These are phyloP conservation scores for Aspergillus heteromorphus DNA, from an alignment of 495 filamentous ascomycete species.

Conservation along the genomic window DNA sequence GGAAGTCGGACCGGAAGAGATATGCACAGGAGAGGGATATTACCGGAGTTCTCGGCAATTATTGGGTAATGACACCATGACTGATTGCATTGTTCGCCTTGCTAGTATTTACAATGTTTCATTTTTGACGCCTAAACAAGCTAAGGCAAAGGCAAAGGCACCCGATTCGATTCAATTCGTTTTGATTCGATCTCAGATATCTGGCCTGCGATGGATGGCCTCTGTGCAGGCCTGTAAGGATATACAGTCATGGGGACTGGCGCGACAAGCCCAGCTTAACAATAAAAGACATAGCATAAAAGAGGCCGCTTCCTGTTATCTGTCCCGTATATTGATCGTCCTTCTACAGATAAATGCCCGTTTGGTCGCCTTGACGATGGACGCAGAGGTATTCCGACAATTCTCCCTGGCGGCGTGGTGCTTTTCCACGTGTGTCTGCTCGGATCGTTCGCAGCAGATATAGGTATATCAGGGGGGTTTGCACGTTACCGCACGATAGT, in stretches of 20 bases:
- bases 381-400: not conserved
- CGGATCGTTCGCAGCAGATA: not conserved
- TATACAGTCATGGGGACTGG: not conserved
- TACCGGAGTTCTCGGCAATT: conserved; percentile 37
- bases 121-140: conserved; percentile 28
- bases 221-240: conserved; percentile 3
- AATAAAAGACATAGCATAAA: conserved; percentile 17
- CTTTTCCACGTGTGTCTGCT: not conserved
- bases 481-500: conserved; percentile 16
- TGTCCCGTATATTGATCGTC: conserved; percentile 2
- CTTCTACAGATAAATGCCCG: not conserved
- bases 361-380: not conserved
- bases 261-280: not conserved
- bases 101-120: conserved; percentile 26
- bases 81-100: conserved; percentile 11
- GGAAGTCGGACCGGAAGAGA: conserved; percentile 12
- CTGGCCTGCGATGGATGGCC: not conserved
- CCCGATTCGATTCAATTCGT: conserved; percentile 23
- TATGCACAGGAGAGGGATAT: conserved; percentile 26
- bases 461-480: conserved; percentile 5
- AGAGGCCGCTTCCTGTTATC: conserved; percentile 6
- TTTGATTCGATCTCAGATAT: conserved; percentile 15
- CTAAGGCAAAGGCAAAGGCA: no score
- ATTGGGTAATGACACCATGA: conserved; percentile 22
- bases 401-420: not conserved